These are phyloP conservation scores for Colletotrichum siamense DNA, from an alignment of 2,329 filamentous ascomycete genomes.

Conservation along the genomic window DNA sequence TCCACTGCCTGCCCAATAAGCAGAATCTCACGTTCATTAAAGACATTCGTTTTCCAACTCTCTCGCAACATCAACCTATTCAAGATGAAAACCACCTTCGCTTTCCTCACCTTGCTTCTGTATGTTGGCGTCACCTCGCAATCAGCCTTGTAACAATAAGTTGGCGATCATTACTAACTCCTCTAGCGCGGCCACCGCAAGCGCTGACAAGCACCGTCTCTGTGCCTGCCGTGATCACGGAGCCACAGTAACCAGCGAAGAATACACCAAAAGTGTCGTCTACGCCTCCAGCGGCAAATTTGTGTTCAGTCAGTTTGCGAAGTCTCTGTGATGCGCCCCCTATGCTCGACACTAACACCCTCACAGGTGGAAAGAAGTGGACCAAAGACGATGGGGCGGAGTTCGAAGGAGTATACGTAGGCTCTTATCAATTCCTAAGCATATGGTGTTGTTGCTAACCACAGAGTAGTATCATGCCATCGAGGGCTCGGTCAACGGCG, in stretches of 20 bases:
- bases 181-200: background rate
- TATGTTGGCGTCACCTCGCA: background rate
- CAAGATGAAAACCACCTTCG: background rate
- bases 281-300: background rate
- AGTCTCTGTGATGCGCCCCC: background rate
- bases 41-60: background rate
- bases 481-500: background rate
- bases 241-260: background rate
- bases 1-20: background rate
- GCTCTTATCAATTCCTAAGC: fast-evolving
- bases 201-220: background rate
- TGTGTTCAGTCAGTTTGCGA: background rate
- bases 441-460: background rate
- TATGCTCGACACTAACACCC: fast-evolving
- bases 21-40: background rate
- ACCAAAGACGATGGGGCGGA: background rate
- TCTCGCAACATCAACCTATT: background rate
- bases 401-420: background rate
- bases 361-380: background rate
- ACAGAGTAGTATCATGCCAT: background rate
- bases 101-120: background rate
- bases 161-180: background rate
- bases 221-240: fast-evolving
- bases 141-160: background rate
- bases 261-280: background rate